phyloP scores from a whole-genome alignment of 2,329 filamentous ascomycete genomes.

The Aspergillus arachidicola region DNA sequence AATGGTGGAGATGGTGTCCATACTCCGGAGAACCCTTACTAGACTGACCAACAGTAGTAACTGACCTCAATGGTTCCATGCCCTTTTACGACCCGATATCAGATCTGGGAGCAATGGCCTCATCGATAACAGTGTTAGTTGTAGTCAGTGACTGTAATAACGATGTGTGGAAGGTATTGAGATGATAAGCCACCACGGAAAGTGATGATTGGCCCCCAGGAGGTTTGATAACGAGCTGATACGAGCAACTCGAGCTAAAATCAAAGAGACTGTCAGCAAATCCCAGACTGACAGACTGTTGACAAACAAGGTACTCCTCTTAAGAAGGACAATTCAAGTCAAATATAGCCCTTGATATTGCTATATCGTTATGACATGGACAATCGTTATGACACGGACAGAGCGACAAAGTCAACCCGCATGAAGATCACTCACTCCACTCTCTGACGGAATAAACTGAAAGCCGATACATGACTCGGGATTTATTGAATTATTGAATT shows the following conservation, averaged over 20 bases:
- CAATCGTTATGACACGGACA: background rate
- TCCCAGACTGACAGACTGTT: background rate
- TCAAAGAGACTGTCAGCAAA: background rate
- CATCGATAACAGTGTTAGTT: background rate
- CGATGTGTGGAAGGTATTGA: constrained; percentile 15
- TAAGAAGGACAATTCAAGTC: background rate
- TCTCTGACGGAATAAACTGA: background rate
- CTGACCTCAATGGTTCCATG: background rate
- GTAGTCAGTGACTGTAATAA: constrained; percentile 2
- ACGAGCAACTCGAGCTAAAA: background rate
- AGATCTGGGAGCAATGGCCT: background rate
- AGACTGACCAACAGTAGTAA: background rate
- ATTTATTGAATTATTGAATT: background rate
- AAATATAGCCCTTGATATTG: background rate
- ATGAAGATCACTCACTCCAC: constrained; percentile 4
- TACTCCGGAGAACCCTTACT: background rate
- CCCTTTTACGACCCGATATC: background rate
- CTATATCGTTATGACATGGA: background rate
- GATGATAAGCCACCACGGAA: constrained; percentile 14
- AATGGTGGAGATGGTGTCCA: background rate
- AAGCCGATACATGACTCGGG: background rate
- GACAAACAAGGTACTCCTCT: background rate
- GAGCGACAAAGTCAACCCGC: background rate
- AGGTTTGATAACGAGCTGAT: constrained; percentile 7
- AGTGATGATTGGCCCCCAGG: constrained; percentile 28